Percentiles rank a stretch among this genome's conserved stretches.
Conservation (phyloP, 768 basidiomycete genomes). For the Lactarius pseudohatsudake region DNA sequence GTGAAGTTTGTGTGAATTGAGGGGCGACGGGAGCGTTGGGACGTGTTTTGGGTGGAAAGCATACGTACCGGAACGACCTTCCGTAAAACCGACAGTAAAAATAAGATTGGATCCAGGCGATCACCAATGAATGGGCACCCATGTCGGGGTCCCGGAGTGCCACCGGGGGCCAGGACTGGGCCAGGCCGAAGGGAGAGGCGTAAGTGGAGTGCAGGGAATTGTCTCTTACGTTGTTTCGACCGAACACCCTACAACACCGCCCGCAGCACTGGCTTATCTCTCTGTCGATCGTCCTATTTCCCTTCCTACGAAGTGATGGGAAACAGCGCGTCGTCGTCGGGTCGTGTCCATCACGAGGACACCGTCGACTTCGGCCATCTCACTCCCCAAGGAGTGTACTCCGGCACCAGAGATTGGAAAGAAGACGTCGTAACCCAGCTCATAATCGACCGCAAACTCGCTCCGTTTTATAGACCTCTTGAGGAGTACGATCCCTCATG, state of each 20-base stretch:
- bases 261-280: not conserved
- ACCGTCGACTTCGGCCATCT: constrained; percentile 82
- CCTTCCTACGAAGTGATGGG: constrained; percentile 54
- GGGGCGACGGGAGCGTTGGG: constrained; percentile 24
- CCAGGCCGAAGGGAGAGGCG: not conserved
- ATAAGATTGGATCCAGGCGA: not conserved
- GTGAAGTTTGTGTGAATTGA: constrained; percentile 17
- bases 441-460: constrained; percentile 83
- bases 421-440: constrained; percentile 82
- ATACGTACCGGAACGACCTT: not conserved
- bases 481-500: constrained; percentile 90
- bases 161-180: not conserved
- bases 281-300: constrained; percentile 4
- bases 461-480: constrained; percentile 94
- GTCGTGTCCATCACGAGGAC: constrained; percentile 74
- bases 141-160: constrained; percentile 6
- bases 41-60: constrained; percentile 14
- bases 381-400: constrained; percentile 83
- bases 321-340: constrained; percentile 75
- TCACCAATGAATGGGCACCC: not conserved
- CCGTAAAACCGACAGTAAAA: not conserved
- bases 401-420: constrained; percentile 85
- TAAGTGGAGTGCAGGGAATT: not conserved
- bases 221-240: constrained; percentile 7
- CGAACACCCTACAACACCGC: not conserved